Evolutionary conservation across 2,329 filamentous ascomycete genomes (phyloP).

Genomic region (Corynespora cassiicola): DNA sequence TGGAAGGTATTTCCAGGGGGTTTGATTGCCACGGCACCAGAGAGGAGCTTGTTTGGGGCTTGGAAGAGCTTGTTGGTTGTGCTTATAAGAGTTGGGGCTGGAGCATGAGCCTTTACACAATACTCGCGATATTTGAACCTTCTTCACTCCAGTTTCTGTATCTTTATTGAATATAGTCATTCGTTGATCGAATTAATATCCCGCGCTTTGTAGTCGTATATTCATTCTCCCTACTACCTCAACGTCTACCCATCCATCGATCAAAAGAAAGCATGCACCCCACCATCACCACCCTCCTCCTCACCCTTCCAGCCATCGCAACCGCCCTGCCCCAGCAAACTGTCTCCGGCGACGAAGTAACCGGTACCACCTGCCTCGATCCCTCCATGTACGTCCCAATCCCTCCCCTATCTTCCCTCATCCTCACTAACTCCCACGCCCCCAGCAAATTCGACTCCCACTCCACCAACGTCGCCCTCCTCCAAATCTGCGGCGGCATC

Average conservation of each 20-base stretch:
- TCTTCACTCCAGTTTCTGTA: background rate
- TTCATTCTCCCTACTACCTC: background rate
- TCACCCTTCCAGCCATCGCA: constrained; percentile 5
- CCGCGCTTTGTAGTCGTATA: constrained; percentile 1
- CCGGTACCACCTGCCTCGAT: constrained; percentile 41
- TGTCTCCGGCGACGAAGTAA: constrained; percentile 34
- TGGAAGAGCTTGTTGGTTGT: background rate
- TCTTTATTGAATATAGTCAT: constrained; percentile 9
- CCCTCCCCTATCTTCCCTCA: background rate
- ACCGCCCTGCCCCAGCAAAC: constrained; percentile 17
- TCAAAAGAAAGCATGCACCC: constrained; percentile 10
- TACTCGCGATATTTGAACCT: too few relatives aligned
- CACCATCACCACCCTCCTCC: constrained; percentile 9
- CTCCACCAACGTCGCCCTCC: constrained; percentile 49
- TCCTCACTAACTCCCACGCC: constrained; percentile 1
- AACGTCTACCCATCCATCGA: background rate
- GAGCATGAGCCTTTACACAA: too few relatives aligned
- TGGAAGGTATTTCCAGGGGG: too few relatives aligned
- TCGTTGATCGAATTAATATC: constrained; percentile 17
- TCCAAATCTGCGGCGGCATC: constrained; percentile 59
- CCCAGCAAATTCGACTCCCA: constrained; percentile 23
- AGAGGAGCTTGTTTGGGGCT: constrained; percentile 10
- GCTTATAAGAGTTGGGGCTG: too few relatives aligned
- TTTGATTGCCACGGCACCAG: constrained; percentile 20
- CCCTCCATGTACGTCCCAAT: constrained; percentile 37